Evolutionary conservation across 2,329 filamentous ascomycete species (phyloP), one percentile per base, ranked within the genome.

Genomic region (Alternaria consortialis): DNA sequence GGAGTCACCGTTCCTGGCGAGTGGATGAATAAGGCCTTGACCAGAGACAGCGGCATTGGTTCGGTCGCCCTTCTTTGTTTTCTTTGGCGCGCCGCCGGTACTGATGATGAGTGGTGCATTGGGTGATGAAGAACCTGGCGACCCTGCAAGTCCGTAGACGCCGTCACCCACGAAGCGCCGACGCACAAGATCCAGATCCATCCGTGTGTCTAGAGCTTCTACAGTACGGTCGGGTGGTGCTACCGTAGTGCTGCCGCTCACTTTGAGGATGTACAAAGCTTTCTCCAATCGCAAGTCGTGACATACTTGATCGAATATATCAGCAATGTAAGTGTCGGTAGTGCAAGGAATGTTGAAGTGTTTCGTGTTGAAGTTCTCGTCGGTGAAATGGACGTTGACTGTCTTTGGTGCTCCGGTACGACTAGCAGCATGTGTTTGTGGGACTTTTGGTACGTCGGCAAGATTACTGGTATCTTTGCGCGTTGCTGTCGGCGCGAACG

Each of bases 261-360:
- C 85, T 77, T 92, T 93, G 64, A 96, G 85, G 5, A 94, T 90
- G 74, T 93, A 91, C 58, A 90, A 87, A 17, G 86, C 90, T 80
- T 93, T 93, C 75, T 95, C 92, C 0, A 95, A 82, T 59, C 91
- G 88, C 43, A 93, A 85, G 77, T 91, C 92, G 42, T 89, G 87
- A 76, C 92, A 95, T 2, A 92, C 89, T 66, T 88, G 84, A 72
- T 94, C 91, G 53, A 94, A 87, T 29, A 95, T 88, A 76, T 95
- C 91, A 43, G 90, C 91, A 44, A 95, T 87, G 75, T 94, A 95
- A 31, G 90, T 94, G 68, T 94, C 91, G 0, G 91, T 93, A 0
- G 90, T 94, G 46, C 92, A 91, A 63, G 91, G 88, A 17, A 94
- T 81, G 1, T 88, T 90, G 25, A 92, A 86, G 81, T 89, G 88